Evolutionary conservation across 1,284 basidiomycete genomes (phyloP).

Genomic region (Tausonia pullulans): DNA sequence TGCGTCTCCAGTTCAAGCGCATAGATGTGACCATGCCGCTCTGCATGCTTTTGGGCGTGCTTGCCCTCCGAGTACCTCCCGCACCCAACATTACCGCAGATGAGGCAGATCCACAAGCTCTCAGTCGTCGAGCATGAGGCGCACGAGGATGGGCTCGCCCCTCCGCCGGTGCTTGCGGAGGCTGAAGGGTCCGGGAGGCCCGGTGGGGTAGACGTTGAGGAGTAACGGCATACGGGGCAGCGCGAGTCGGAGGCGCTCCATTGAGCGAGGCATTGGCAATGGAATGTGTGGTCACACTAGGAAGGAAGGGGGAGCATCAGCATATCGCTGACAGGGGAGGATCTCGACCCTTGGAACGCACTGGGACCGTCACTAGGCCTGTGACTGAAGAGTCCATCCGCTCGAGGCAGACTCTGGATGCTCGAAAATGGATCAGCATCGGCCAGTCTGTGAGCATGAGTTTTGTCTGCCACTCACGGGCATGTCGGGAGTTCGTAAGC

Average conservation of each 20-base stretch:
- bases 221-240: slow-evolving; percentile 87
- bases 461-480: slow-evolving; percentile 34
- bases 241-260: slow-evolving; percentile 26
- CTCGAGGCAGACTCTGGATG: slow-evolving; percentile 65
- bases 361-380: slow-evolving; percentile 75
- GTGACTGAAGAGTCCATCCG: slow-evolving; percentile 81
- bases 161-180: slow-evolving; percentile 27
- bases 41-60: slow-evolving; percentile 73
- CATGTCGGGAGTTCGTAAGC: slow-evolving; percentile 79
- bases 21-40: slow-evolving; percentile 66
- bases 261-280: slow-evolving; percentile 26
- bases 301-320: neutral
- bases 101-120: slow-evolving; percentile 49
- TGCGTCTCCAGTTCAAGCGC: slow-evolving; percentile 84
- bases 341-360: slow-evolving; percentile 45
- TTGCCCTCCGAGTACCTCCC: slow-evolving; percentile 67
- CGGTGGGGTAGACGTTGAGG: slow-evolving; percentile 47
- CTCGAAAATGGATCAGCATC: neutral
- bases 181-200: slow-evolving; percentile 31
- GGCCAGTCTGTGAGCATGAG: neutral
- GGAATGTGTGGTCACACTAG: slow-evolving; percentile 1
- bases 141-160: neutral
- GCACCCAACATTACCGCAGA: slow-evolving; percentile 81
- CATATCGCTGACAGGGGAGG: too few relatives aligned
- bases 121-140: slow-evolving; percentile 1